Conservation (phyloP, 164 flowering plant genomes). For the Santalum album region DNA sequence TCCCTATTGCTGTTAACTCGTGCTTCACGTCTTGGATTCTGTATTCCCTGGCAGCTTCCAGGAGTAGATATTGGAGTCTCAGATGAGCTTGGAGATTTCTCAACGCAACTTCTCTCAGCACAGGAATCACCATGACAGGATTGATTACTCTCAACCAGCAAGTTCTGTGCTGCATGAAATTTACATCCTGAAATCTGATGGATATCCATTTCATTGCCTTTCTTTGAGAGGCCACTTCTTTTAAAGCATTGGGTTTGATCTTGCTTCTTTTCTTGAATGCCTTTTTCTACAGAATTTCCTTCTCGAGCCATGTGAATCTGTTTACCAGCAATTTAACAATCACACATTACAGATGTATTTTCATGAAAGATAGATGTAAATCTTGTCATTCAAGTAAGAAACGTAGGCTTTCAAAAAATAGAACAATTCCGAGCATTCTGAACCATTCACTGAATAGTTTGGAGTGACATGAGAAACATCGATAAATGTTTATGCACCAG, state of each 20-base stretch:
- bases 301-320: conserved; percentile 29
- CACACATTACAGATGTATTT: conserved; percentile 6
- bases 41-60: conserved; percentile 17
- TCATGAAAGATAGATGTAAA: conserved; percentile 1
- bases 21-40: conserved; percentile 11
- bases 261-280: conserved; percentile 20
- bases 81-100: conserved; percentile 9
- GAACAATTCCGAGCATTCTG: not conserved
- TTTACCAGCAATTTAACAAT: conserved; percentile 9
- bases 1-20: conserved; percentile 8
- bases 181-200: conserved; percentile 13
- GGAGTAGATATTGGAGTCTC: conserved; percentile 21
- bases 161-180: conserved; percentile 13
- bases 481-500: too few relatives aligned
- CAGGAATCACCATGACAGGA: conserved; percentile 16
- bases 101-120: conserved; percentile 11
- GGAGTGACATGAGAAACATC: too few relatives aligned
- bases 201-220: conserved; percentile 18
- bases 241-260: conserved; percentile 32
- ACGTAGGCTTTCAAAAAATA: not conserved
- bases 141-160: conserved; percentile 19
- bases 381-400: not conserved
- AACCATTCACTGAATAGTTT: not conserved
- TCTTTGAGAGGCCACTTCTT: conserved; percentile 37
- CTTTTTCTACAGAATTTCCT: conserved; percentile 14